Percentiles rank a stretch among this genome's conserved stretches.
Evolutionary conservation across 192 early-diverging fungal genomes (phyloP).

Genomic region (Borealophlyctis nickersoniae): DNA sequence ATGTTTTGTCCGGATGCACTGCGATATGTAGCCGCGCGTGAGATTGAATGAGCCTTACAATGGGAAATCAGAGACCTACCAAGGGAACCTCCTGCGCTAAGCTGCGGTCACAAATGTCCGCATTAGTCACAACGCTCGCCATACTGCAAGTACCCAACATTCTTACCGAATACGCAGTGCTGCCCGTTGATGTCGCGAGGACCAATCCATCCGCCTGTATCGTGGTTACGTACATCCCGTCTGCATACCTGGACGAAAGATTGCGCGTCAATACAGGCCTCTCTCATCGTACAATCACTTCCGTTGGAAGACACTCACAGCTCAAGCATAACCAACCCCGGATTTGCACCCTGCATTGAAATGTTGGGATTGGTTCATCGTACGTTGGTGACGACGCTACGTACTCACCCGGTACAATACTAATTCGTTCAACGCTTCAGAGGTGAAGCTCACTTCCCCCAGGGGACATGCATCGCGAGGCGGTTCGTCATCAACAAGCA

Average conservation of each 20-base stretch:
- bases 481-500: background rate
- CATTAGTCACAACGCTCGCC: background rate
- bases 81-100: background rate
- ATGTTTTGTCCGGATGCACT: constrained; percentile 92
- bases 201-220: constrained; percentile 96
- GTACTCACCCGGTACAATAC: constrained; percentile 27
- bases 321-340: constrained; percentile 52
- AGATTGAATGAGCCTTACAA: too few relatives aligned
- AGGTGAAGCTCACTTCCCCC: constrained; percentile 9
- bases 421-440: constrained; percentile 31
- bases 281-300: constrained; percentile 1
- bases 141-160: background rate
- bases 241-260: constrained; percentile 62
- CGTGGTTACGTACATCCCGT: constrained; percentile 86
- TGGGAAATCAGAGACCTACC: background rate
- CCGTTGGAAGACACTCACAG: constrained; percentile 14
- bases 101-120: background rate
- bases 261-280: constrained; percentile 1
- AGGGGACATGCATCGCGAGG: constrained; percentile 2
- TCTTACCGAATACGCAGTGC: constrained; percentile 46
- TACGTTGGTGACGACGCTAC: background rate
- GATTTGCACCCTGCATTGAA: constrained; percentile 41
- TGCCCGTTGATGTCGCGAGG: constrained; percentile 89
- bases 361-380: too few relatives aligned
- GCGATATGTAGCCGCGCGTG: constrained; percentile 51